Evolutionary conservation across 2,329 filamentous ascomycete genomes (phyloP), one percentile per base, ranked within the genome.

Genomic region (Westerdykella ornata): DNA sequence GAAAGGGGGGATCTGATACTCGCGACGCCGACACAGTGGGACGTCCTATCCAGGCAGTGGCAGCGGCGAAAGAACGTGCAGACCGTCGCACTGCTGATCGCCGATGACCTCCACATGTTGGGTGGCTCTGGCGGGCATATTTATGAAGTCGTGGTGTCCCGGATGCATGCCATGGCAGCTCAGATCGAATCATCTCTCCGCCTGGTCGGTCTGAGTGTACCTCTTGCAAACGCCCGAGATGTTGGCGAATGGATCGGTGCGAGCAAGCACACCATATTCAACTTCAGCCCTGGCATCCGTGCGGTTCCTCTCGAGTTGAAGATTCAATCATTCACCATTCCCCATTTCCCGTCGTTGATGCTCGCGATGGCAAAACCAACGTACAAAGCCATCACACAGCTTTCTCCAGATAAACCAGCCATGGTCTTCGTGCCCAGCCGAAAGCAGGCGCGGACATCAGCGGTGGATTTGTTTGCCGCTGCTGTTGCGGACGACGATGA

Each of bases 181-280:
- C 88, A 96, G 63, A 84, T 87, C 0, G 85, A 94, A 63, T 81
- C 84, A 30, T 80, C 84, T 8, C 77, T 97, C 71, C 82, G 92
- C 38, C 90, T 97, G 35, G 71, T 98, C 40, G 92, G 88, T 2
- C 70, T 98, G 45, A 89, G 88, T 60, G 92, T 96, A 19, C 94
- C 92, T 17, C 75, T 98, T 16, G 83, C 92, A 4, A 97, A 96
- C 62, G 89, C 90, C 37, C 80, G 88, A 44, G 92, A 98, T 57
- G 79, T 98, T 56, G 90, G 90, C 38, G 92, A 96, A 68, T 98
- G 92, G 92, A 88, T 98, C 52, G 92, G 94, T 52, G 92, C 90
- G 6, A 94, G 82, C 66, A 97, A 96, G 72, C 92, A 98, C 63
- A 94, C 92, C 37, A 95, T 95, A 49, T 98, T 90, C 75, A 98